Evolutionary conservation across 371 early-diverging fungal species (phyloP).

Genomic region (Lichtheimia corymbifera): DNA sequence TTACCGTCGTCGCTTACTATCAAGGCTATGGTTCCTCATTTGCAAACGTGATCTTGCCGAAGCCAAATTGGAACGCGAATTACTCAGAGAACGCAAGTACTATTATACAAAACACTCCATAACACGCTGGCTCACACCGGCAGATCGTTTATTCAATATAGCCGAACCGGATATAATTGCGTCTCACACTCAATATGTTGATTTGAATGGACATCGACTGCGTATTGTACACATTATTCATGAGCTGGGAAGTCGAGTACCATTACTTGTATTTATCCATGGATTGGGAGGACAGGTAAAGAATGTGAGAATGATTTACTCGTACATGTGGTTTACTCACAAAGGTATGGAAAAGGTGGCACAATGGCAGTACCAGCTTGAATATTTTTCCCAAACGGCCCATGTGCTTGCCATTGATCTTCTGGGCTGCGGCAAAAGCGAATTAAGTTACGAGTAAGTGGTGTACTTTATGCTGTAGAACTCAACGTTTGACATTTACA

Average conservation of each 20-base stretch:
- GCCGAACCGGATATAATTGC: constrained; percentile 45
- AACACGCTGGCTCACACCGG: not conserved
- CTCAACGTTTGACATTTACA: not conserved
- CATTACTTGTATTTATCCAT: constrained; percentile 70
- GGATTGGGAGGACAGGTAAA: constrained; percentile 74
- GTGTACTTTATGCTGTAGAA: not conserved
- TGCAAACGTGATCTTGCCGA: constrained; percentile 38
- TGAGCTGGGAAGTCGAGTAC: constrained; percentile 66
- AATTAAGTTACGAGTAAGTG: constrained; percentile 28
- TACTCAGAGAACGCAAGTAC: constrained; percentile 31
- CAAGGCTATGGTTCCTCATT: constrained; percentile 36
- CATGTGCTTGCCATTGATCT: constrained; percentile 71
- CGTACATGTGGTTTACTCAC: not conserved
- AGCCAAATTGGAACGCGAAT: constrained; percentile 33
- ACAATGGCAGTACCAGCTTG: constrained; percentile 69
- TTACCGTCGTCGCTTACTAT: constrained; percentile 21
- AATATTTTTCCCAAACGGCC: constrained; percentile 67
- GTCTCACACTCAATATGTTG: constrained; percentile 55
- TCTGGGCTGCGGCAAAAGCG: constrained; percentile 69
- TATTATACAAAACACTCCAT: not conserved
- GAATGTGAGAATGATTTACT: not conserved
- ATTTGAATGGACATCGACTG: constrained; percentile 56
- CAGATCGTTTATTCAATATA: constrained; percentile 10
- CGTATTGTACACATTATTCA: constrained; percentile 71
- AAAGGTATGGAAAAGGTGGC: constrained; percentile 41